Evolutionary conservation across 2,329 filamentous ascomycete genomes (phyloP).

Genomic region (Ciborinia camelliae): DNA sequence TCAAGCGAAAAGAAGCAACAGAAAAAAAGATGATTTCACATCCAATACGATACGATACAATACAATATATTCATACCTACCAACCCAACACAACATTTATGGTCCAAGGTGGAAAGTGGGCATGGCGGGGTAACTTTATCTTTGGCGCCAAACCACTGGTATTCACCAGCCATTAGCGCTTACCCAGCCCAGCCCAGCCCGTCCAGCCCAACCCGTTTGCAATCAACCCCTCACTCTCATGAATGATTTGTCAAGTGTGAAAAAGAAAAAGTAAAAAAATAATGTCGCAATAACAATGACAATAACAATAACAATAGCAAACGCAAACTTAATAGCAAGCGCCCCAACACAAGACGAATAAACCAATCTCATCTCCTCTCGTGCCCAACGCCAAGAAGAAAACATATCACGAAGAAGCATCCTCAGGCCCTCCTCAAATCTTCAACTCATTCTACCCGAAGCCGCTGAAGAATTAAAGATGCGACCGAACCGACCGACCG

Average conservation of each 20-base stretch:
- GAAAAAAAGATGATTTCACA: background rate
- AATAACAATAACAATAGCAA: too few species aligned
- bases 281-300: too few species aligned
- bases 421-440: background rate
- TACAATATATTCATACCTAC: background rate
- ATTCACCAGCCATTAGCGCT: background rate
- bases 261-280: background rate
- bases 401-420: background rate
- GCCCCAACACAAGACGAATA: background rate
- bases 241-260: slow-evolving; percentile 13
- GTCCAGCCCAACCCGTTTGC: background rate
- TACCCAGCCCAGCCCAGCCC: background rate
- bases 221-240: background rate
- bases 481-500: background rate
- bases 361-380: background rate
- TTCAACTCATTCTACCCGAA: background rate
- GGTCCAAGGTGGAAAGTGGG: background rate
- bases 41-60: too few species aligned
- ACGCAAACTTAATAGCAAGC: background rate
- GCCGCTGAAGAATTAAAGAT: slow-evolving; percentile 7
- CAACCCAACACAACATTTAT: too few species aligned
- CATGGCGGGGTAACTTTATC: slow-evolving; percentile 7
- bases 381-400: background rate
- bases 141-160: background rate
- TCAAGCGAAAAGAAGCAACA: background rate